Evolutionary conservation across 495 filamentous ascomycete genomes (phyloP).

Genomic region (Thermothielavioides terrestris): DNA sequence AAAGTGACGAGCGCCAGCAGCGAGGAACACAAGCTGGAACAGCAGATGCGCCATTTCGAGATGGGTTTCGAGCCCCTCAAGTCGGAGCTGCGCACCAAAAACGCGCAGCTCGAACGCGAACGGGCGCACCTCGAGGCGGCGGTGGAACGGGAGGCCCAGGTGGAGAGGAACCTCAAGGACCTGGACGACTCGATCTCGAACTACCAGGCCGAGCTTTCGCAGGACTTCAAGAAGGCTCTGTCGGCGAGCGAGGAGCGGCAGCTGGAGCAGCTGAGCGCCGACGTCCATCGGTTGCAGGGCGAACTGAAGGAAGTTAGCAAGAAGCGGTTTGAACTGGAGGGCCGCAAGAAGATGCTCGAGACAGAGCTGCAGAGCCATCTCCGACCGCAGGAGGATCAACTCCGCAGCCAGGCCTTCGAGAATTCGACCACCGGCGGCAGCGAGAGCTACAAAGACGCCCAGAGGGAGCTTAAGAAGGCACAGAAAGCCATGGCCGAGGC

Average conservation of each 20-base stretch:
- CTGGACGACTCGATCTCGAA: conserved; percentile 63
- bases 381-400: conserved; percentile 74
- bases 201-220: conserved; percentile 68
- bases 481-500: conserved; percentile 53
- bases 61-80: conserved; percentile 73
- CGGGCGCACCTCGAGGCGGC: conserved; percentile 69
- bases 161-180: conserved; percentile 66
- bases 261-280: conserved; percentile 59
- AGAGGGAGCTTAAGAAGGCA: conserved; percentile 72
- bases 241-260: conserved; percentile 71
- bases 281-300: conserved; percentile 62
- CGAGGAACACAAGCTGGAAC: conserved; percentile 75
- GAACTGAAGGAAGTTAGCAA: conserved; percentile 66
- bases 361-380: conserved; percentile 81
- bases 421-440: conserved; percentile 48
- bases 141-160: conserved; percentile 53
- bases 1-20: conserved; percentile 74
- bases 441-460: conserved; percentile 67
- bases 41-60: conserved; percentile 67
- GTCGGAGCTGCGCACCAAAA: conserved; percentile 62
- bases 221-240: conserved; percentile 87
- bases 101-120: conserved; percentile 61
- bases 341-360: conserved; percentile 67
- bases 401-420: conserved; percentile 70
- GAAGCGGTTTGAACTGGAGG: conserved; percentile 69